Evolutionary conservation across 129 eudicot genomes (phyloP).

Genomic region (Gnaphalium uliginosum): DNA sequence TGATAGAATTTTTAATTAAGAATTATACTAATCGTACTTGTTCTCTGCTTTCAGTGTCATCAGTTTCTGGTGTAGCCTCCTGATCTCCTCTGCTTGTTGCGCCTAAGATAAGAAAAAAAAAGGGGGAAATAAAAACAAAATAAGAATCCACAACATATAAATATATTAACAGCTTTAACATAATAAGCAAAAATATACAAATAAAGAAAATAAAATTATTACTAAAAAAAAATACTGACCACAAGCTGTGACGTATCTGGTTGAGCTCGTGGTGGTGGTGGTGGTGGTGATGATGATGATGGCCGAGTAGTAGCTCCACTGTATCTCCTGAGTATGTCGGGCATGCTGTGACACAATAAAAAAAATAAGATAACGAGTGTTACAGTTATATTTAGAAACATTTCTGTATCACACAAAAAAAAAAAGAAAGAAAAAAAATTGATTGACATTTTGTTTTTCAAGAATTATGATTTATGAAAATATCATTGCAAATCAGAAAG

Average conservation of each 20-base stretch:
- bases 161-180: background rate
- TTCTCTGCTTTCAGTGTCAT: conserved; percentile 20
- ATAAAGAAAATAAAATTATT: background rate
- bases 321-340: conserved; percentile 19
- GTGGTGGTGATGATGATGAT: background rate
- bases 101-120: conserved; percentile 17
- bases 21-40: background rate
- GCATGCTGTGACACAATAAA: conserved; percentile 19
- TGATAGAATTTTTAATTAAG: background rate
- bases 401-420: background rate
- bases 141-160: background rate
- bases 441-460: background rate
- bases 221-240: conserved; percentile 6
- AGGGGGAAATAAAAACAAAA: background rate
- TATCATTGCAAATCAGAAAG: background rate
- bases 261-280: background rate
- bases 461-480: background rate
- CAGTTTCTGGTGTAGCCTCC: conserved; percentile 20
- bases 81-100: conserved; percentile 24
- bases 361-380: background rate
- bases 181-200: background rate
- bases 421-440: background rate
- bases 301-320: conserved; percentile 11
- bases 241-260: conserved; percentile 23
- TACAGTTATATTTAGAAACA: background rate